A percentile compares a stretch with the other conserved stretches of the same genome.
Conservation (phyloP, 2,329 filamentous ascomycete species). For the Diaporthe ampelina region DNA sequence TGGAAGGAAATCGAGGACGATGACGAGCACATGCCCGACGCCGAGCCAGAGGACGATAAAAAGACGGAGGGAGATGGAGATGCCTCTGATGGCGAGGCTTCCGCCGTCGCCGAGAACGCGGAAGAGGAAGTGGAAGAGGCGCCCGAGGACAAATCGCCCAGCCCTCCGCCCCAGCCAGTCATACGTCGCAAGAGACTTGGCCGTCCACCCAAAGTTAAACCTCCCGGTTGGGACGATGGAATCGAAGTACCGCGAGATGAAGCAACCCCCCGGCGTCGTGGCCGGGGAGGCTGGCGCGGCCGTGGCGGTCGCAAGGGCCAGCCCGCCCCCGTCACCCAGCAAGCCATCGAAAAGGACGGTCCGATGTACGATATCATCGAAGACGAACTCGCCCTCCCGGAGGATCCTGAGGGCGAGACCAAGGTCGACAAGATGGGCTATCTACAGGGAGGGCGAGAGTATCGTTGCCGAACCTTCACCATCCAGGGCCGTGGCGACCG, state of each 20-base stretch:
- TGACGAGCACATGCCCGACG: slow-evolving; percentile 61
- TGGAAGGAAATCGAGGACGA: slow-evolving; percentile 60
- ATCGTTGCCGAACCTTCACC: slow-evolving; percentile 95
- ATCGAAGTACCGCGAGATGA: slow-evolving; percentile 70
- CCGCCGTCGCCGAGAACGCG: slow-evolving; percentile 54
- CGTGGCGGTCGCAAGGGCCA: slow-evolving; percentile 77
- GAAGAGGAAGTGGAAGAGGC: slow-evolving; percentile 52
- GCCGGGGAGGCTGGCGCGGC: slow-evolving; percentile 79
- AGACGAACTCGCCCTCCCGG: slow-evolving; percentile 91
- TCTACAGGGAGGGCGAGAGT: slow-evolving; percentile 87
- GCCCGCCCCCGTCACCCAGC: slow-evolving; percentile 81
- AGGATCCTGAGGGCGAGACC: slow-evolving; percentile 88
- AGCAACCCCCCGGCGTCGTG: slow-evolving; percentile 72
- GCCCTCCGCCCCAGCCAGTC: slow-evolving; percentile 71
- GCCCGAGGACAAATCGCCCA: slow-evolving; percentile 62
- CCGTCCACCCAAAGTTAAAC: slow-evolving; percentile 86
- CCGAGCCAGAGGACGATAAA: slow-evolving; percentile 56
- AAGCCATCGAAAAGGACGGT: slow-evolving; percentile 93
- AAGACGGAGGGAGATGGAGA: slow-evolving; percentile 52
- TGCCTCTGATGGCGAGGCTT: slow-evolving; percentile 56
- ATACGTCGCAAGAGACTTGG: slow-evolving; percentile 85
- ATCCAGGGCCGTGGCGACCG: slow-evolving; percentile 86
- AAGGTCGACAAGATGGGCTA: slow-evolving; percentile 94
- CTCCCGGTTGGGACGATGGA: slow-evolving; percentile 81
- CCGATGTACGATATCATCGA: slow-evolving; percentile 91